A percentile compares a stretch with the other conserved stretches of the same genome.
Evolutionary conservation across 2,329 filamentous ascomycete genomes (phyloP).

Genomic region (Pseudocercospora fuligena): DNA sequence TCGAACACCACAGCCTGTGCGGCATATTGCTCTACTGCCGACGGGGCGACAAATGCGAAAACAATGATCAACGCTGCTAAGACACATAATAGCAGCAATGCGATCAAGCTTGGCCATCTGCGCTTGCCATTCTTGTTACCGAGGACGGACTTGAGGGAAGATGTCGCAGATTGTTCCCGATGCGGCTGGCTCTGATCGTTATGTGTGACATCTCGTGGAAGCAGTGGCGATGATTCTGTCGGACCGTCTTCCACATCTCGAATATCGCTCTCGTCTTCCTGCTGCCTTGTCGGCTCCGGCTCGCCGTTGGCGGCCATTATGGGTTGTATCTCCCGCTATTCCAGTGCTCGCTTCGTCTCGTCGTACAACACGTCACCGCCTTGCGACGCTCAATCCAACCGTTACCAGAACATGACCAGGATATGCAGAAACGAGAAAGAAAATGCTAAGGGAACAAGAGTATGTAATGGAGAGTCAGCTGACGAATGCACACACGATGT

Average conservation of each 20-base stretch:
- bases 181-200: conserved; percentile 33
- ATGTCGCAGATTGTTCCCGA: conserved; percentile 28
- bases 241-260: conserved; percentile 20
- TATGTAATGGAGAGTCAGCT: not conserved
- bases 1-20: conserved; percentile 81
- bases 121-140: conserved; percentile 49
- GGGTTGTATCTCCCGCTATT: not conserved
- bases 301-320: conserved; percentile 20
- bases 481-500: not conserved
- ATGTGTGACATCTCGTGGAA: conserved; percentile 16
- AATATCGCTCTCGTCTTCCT: conserved; percentile 6
- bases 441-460: not conserved
- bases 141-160: conserved; percentile 25
- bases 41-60: conserved; percentile 79
- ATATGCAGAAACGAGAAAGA: not conserved
- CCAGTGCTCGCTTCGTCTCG: not conserved
- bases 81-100: conserved; percentile 68
- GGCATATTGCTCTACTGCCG: conserved; percentile 81
- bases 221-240: conserved; percentile 25
- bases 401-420: not conserved
- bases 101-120: conserved; percentile 76
- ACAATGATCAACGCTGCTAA: conserved; percentile 71
- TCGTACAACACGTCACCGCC: conserved; percentile 17
- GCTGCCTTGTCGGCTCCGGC: conserved; percentile 14
- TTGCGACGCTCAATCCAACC: conserved; percentile 1